These are phyloP conservation scores for Quercus berberidifolia DNA, from an alignment of 306 rosid genomes.

Conservation along the genomic window DNA sequence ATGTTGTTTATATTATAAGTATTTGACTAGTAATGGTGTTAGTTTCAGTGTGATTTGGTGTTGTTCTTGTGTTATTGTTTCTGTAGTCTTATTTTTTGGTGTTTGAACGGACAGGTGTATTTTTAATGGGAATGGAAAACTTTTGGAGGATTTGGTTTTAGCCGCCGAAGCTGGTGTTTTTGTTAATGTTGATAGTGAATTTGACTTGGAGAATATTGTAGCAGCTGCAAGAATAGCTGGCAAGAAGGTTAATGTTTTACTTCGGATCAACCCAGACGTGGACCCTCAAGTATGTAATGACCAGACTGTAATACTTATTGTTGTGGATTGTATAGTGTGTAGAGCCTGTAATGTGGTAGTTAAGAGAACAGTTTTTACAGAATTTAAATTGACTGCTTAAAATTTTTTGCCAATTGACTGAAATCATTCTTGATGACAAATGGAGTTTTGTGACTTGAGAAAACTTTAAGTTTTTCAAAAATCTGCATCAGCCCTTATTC, in stretches of 20 bases:
- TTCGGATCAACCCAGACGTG: conserved; percentile 90
- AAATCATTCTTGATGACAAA: neutral
- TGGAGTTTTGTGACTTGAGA: neutral
- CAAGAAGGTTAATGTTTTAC: conserved; percentile 72
- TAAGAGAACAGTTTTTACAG: neutral
- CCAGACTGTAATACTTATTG: neutral
- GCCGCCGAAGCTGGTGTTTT: conserved; percentile 86
- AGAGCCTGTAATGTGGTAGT: conserved; percentile 13
- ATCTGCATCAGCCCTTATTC: neutral
- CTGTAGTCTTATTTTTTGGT: neutral
- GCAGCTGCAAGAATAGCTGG: conserved; percentile 74
- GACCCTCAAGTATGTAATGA: conserved; percentile 73
- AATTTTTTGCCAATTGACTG: neutral
- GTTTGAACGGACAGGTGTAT: conserved; percentile 56
- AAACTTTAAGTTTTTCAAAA: neutral
- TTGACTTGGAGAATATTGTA: conserved; percentile 85
- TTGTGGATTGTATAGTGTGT: neutral
- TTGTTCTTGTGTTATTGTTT: neutral
- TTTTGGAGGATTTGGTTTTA: conserved; percentile 85
- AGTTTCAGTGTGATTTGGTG: neutral
- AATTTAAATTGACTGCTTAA: neutral
- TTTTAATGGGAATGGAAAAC: conserved; percentile 87
- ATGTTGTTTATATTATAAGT: neutral
- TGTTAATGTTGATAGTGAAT: conserved; percentile 86
- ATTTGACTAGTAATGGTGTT: neutral